Percentiles rank a stretch among this genome's conserved stretches.
These are phyloP conservation scores for Xanthoconium separans DNA, from an alignment of 1,284 basidiomycete genomes.

Conservation along the genomic window DNA sequence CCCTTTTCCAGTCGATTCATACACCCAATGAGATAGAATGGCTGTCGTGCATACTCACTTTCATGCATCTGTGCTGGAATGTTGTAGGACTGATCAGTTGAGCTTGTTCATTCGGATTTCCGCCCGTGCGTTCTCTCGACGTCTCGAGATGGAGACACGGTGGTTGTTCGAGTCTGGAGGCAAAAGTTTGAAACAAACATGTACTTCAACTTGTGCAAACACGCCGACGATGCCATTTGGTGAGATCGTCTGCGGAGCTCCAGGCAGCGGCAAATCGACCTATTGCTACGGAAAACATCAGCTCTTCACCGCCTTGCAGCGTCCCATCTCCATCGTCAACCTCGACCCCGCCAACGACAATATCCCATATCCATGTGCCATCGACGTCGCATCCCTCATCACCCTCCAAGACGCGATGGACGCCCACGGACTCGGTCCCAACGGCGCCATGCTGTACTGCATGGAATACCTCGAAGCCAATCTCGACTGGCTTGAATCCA, in stretches of 20 bases:
- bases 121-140: too few relatives aligned
- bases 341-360: conserved; percentile 93
- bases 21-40: too few relatives aligned
- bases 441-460: conserved; percentile 96
- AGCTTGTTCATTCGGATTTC: too few relatives aligned
- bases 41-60: too few relatives aligned
- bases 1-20: too few relatives aligned
- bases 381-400: conserved; percentile 87
- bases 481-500: conserved; percentile 89
- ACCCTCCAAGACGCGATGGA: conserved; percentile 89
- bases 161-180: too few relatives aligned
- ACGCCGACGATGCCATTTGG: conserved; percentile 68
- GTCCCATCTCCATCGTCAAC: conserved; percentile 90
- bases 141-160: too few relatives aligned
- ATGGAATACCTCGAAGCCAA: conserved; percentile 98
- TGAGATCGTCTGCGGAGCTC: conserved; percentile 88
- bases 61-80: too few relatives aligned
- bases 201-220: too few relatives aligned
- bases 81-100: too few relatives aligned
- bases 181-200: too few relatives aligned
- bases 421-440: conserved; percentile 86
- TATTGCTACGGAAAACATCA: conserved; percentile 94
- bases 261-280: conserved; percentile 92
- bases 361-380: conserved; percentile 88
- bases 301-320: conserved; percentile 82